Percentiles rank a stretch among this genome's conserved stretches.
Evolutionary conservation across 2,329 filamentous ascomycete genomes (phyloP).

Genomic region (Calonectria hongkongensis): DNA sequence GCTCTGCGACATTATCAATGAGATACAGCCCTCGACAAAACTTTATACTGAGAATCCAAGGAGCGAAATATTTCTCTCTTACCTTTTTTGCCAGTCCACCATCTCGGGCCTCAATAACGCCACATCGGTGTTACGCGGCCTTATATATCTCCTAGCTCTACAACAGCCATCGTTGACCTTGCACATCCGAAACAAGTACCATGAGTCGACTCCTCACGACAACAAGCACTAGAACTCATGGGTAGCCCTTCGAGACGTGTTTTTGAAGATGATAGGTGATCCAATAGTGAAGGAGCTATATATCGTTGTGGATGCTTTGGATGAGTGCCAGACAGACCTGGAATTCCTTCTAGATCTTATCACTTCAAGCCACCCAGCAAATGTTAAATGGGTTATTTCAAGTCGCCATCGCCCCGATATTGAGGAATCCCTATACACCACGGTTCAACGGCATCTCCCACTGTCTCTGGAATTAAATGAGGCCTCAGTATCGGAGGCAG

Average conservation of each 20-base stretch:
- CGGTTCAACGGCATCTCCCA: too few species aligned
- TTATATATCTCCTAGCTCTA: neutral
- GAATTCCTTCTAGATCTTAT: neutral
- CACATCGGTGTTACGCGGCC: neutral
- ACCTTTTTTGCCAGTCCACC: neutral
- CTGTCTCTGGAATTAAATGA: too few species aligned
- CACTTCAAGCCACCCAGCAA: neutral
- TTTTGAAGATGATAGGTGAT: neutral
- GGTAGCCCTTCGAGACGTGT: neutral
- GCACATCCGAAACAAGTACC: neutral
- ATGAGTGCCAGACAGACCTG: neutral
- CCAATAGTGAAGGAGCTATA: neutral
- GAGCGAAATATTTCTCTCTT: neutral
- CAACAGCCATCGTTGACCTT: neutral
- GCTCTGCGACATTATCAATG: too few species aligned
- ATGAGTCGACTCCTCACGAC: neutral
- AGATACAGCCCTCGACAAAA: too few species aligned
- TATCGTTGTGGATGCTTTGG: constrained; percentile 20
- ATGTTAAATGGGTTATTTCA: constrained; percentile 46
- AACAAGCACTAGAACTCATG: neutral
- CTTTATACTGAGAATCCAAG: too few species aligned
- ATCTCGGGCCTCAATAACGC: neutral
- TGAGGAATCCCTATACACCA: constrained; percentile 54
- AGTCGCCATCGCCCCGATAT: constrained; percentile 63
- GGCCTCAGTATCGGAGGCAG: too few species aligned